These are phyloP conservation scores for Saturnispora sanitii DNA, from an alignment of 805 yeast genomes.

Conservation along the genomic window DNA sequence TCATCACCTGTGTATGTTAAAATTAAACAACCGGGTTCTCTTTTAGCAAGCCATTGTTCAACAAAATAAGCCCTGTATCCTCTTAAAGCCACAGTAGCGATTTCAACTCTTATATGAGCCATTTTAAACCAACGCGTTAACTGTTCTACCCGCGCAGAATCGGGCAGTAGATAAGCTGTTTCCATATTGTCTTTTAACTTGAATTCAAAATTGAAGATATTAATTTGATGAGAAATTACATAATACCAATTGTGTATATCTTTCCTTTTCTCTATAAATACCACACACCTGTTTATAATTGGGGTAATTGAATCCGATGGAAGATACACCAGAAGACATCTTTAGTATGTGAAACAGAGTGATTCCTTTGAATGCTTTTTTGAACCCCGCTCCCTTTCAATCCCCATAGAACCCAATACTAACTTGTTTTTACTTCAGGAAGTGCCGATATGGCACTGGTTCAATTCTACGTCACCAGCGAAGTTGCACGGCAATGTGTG, in stretches of 20 bases:
- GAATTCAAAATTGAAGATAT: too few species aligned
- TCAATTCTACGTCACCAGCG: slow-evolving; percentile 85
- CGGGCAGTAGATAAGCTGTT: slow-evolving; percentile 3
- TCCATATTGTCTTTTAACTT: not conserved
- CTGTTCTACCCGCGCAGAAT: not conserved
- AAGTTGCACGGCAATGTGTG: slow-evolving; percentile 79
- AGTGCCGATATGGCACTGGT: slow-evolving; percentile 97
- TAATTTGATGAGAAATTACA: too few species aligned
- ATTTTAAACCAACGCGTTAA: slow-evolving; percentile 1
- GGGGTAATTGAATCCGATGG: not conserved
- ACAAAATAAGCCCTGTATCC: slow-evolving; percentile 90
- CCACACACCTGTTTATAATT: not conserved
- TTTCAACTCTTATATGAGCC: not conserved
- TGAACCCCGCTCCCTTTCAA: not conserved
- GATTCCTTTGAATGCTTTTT: not conserved
- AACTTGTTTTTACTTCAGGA: slow-evolving; percentile 29
- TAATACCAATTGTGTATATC: too few species aligned
- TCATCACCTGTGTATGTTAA: slow-evolving; percentile 81
- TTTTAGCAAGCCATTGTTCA: slow-evolving; percentile 85
- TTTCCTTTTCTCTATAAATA: not conserved
- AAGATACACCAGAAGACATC: not conserved
- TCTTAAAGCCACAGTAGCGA: slow-evolving; percentile 1
- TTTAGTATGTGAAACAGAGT: not conserved
- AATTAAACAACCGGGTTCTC: slow-evolving; percentile 57
- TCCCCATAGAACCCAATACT: slow-evolving; percentile 1